Conservation (phyloP, 2,329 filamentous ascomycete genomes). For the Cyanodermella asteris region DNA sequence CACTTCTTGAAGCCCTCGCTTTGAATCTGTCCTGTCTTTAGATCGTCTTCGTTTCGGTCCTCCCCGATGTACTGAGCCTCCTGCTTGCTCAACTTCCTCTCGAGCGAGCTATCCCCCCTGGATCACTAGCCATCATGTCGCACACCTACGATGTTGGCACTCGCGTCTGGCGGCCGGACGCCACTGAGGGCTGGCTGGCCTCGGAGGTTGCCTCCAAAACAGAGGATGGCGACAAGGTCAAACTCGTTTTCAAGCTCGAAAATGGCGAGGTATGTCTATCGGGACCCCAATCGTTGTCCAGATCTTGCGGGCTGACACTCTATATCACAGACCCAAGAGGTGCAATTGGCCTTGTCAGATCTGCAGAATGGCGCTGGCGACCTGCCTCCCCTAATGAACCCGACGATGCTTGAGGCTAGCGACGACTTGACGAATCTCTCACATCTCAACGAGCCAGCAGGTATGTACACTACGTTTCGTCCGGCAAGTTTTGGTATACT, state of each 20-base stretch:
- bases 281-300: too few relatives aligned
- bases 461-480: constrained; percentile 39
- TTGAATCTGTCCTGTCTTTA: too few relatives aligned
- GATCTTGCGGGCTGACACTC: constrained; percentile 3
- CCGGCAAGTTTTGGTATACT: constrained; percentile 9
- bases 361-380: constrained; percentile 54
- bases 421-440: constrained; percentile 95
- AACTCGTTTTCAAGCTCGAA: constrained; percentile 67
- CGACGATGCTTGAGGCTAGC: constrained; percentile 91
- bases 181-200: constrained; percentile 88
- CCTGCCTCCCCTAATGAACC: constrained; percentile 91
- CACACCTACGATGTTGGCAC: constrained; percentile 92
- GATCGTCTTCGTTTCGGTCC: too few relatives aligned
- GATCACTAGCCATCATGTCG: constrained; percentile 51
- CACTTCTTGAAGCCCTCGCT: too few relatives aligned
- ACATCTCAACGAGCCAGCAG: constrained; percentile 93
- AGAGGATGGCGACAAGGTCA: constrained; percentile 66
- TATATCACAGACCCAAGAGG: constrained; percentile 43
- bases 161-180: constrained; percentile 93
- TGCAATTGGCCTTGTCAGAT: constrained; percentile 56
- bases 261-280: constrained; percentile 74
- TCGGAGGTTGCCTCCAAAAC: constrained; percentile 81
- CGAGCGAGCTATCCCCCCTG: too few relatives aligned
- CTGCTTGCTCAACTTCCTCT: too few relatives aligned
- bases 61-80: too few relatives aligned